Percentiles rank a stretch among this genome's conserved stretches.
phyloP scores from a whole-genome alignment of 208 protist species.

The Trypanosoma rangeli region DNA sequence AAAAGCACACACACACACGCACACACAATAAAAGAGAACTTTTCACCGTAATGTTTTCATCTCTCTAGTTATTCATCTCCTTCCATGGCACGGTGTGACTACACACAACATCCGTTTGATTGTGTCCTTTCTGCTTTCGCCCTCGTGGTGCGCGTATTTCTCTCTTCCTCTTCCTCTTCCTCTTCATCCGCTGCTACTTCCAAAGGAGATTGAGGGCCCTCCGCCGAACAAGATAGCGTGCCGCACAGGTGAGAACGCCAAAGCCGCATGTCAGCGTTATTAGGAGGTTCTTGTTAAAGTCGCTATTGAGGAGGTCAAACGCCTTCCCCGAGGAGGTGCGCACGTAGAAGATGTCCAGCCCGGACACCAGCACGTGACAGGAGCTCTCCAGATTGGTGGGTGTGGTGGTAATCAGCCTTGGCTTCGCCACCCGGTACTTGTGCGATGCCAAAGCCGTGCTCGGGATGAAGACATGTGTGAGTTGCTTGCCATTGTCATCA shows the following conservation, averaged over 20 bases:
- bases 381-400: conserved; percentile 88
- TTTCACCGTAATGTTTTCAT: background rate
- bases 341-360: conserved; percentile 91
- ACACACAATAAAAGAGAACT: background rate
- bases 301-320: conserved; percentile 91
- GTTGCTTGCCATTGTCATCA: conserved; percentile 37
- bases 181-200: conserved; percentile 37
- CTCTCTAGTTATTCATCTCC: conserved; percentile 4
- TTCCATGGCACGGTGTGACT: background rate
- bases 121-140: background rate
- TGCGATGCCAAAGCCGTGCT: conserved; percentile 62
- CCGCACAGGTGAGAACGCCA: conserved; percentile 54
- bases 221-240: conserved; percentile 70
- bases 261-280: conserved; percentile 66
- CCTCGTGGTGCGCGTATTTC: background rate
- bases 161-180: conserved; percentile 21
- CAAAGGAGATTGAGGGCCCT: conserved; percentile 69
- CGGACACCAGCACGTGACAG: conserved; percentile 78
- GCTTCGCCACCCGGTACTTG: conserved; percentile 62
- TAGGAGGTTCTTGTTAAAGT: conserved; percentile 89
- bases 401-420: conserved; percentile 52
- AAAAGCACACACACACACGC: background rate
- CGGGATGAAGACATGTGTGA: conserved; percentile 74
- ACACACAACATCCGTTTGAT: background rate
- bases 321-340: conserved; percentile 84